Percentiles rank a stretch among this genome's conserved stretches.
phyloP scores from a whole-genome alignment of 495 filamentous ascomycete genomes.

The Acidiella bohemica region DNA sequence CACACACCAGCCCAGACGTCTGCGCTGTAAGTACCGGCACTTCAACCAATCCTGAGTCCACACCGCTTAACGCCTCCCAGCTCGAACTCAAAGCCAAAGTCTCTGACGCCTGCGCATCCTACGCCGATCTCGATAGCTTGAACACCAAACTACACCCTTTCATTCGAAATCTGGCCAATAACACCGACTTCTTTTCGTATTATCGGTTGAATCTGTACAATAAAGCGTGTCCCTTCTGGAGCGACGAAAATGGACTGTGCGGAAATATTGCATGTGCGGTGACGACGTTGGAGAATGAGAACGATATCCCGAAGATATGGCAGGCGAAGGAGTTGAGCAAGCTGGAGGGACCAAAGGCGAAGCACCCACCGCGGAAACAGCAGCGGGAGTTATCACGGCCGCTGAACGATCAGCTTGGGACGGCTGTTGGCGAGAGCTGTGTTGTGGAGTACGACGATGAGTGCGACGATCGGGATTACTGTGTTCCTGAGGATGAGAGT shows the following conservation, averaged over 20 bases:
- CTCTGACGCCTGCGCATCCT: conserved; percentile 87
- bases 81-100: conserved; percentile 50
- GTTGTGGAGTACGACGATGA: conserved; percentile 96
- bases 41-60: conserved; percentile 6
- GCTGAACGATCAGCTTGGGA: conserved; percentile 69
- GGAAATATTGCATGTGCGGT: conserved; percentile 96
- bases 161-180: conserved; percentile 65
- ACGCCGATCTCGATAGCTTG: conserved; percentile 70
- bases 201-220: conserved; percentile 95
- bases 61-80: conserved; percentile 29
- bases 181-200: conserved; percentile 94
- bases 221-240: conserved; percentile 92
- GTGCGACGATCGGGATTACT: conserved; percentile 94
- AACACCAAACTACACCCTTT: conserved; percentile 68
- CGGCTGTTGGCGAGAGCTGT: conserved; percentile 83
- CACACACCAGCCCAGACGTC: conserved; percentile 36
- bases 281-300: conserved; percentile 89
- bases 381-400: conserved; percentile 57
- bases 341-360: conserved; percentile 79
- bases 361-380: conserved; percentile 63
- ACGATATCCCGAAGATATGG: conserved; percentile 86
- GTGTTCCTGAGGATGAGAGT: conserved; percentile 87
- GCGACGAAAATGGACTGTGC: conserved; percentile 84
- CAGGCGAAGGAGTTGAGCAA: conserved; percentile 83
- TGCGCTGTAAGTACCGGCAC: conserved; percentile 56